A percentile compares a stretch with the other conserved stretches of the same genome.
Evolutionary conservation across 164 flowering plant genomes (phyloP).

Genomic region (Dillenia suffruticosa): DNA sequence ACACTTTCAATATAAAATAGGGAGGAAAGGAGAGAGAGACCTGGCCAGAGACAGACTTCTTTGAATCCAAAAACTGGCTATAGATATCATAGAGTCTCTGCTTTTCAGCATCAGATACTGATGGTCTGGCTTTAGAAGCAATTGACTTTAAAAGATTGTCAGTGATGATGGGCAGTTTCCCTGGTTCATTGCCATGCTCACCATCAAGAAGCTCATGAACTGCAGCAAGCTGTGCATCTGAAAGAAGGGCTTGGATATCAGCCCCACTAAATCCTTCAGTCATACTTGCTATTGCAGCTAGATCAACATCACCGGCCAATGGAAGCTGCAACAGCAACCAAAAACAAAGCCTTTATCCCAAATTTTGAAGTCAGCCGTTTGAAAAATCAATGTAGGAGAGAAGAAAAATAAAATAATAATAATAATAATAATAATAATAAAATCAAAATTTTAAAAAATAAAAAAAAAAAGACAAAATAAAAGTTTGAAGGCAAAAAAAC

Average conservation of each 20-base stretch:
- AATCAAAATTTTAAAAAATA: too few relatives aligned
- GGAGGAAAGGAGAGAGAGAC: conserved; percentile 24
- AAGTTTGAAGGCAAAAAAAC: too few relatives aligned
- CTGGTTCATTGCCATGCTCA: conserved; percentile 21
- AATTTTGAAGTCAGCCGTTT: too few relatives aligned
- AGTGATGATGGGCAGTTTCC: conserved; percentile 56
- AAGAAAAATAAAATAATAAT: too few relatives aligned
- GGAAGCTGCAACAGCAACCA: conserved; percentile 55
- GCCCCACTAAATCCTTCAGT: conserved; percentile 99
- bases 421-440: too few relatives aligned
- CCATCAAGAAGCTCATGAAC: conserved; percentile 66
- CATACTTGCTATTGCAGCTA: conserved; percentile 59
- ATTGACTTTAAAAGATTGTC: conserved; percentile 53
- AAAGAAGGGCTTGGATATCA: conserved; percentile 93
- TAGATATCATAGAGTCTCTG: conserved; percentile 66
- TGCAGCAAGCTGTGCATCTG: conserved; percentile 89
- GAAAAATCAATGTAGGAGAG: too few relatives aligned
- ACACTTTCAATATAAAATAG: background rate
- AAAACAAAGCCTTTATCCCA: background rate
- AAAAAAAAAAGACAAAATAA: too few relatives aligned
- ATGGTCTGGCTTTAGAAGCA: conserved; percentile 73
- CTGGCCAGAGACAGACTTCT: conserved; percentile 68
- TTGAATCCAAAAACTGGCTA: conserved; percentile 77
- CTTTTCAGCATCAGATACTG: conserved; percentile 87
- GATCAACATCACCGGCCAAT: conserved; percentile 60